Base-by-base conservation (phyloP, 2,329 filamentous ascomycete genomes). In the Fusarium robinianum region DNA sequence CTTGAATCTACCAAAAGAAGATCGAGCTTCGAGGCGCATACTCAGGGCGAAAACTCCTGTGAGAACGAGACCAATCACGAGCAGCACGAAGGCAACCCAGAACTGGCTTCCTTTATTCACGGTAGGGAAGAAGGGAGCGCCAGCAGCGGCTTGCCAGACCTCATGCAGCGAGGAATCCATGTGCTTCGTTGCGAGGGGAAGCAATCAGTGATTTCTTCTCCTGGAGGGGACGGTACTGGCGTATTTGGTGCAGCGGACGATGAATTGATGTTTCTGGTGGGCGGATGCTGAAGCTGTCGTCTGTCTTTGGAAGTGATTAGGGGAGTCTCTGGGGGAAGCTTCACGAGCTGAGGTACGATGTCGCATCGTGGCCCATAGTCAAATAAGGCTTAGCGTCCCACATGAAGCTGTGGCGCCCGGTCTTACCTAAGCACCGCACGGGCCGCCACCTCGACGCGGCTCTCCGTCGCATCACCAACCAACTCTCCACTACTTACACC, bases 141-240 rank as follows among this genome's bases (percentile, higher is more conserved):
- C 82, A 72, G 88, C 82, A 75, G 91, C 88, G 79, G 89, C 88
- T 79, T 95, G 87, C 92, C 92, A 97, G 75, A 95, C 80, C 71
- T 94, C 84, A 73, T 86, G 84, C 71, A 95, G 77, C 78, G 88
- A 89, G 65, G 84, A 81, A 81, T 87, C 85, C 84, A 88, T 88
- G 75, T 76, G 77, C 67, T 51, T 45, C 27, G 42, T 30, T 53
- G 50, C 35, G 27, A 30, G 31, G 15, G 25, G 26, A 32, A 29
- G 8, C 22, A 23, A 8, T 39, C 5, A 21, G 39, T 27, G 27
- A 29, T 21, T 17, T 34, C 14, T 30, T 24, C 31, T 27, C 3
- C 23, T 26, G 23, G 24, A 22, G 12, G 6, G 2, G 16, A 7
- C 5, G 12, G 15, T 16, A 15, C 10, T 11, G 16, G 16, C 17